Base-by-base conservation (phyloP, 495 filamentous ascomycete species). In the Aspergillus leporis region DNA sequence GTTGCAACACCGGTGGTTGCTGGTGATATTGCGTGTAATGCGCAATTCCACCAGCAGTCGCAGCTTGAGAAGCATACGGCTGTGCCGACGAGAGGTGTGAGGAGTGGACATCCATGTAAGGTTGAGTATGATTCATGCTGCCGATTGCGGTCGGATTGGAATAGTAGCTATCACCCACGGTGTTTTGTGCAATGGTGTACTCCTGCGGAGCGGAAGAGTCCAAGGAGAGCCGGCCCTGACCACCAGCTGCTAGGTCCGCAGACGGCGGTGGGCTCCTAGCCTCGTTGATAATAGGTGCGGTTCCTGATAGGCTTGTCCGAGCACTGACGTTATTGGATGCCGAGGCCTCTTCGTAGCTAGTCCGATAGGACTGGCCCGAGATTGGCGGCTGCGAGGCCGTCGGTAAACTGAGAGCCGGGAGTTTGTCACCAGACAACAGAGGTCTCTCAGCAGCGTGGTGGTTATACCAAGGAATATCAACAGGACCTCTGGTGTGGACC, bases 401-500 rank as follows among this genome's bases (percentile, higher is more conserved):
- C 84, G 89, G 87, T 58, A 91, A 75, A 67, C 89, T 85, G 62
- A 94, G 77, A 59, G 89, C 84, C 61, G 91, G 90, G 65, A 90
- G 80, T 78, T 88, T 90, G 70, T 95, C 89, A 79, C 82, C 88
- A 64, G 83, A 81, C 65, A 84, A 82, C 78, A 86, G 73, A 62
- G 87, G 81, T 67, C 88, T 82, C 76, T 88, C 83, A 40, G 81
- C 76, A 68, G 84, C 86, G 76, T 90, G 84, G 73, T 81, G 80
- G 78, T 87, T 87, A 78, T 89, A 90, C 78, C 85, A 92, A 73
- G 86, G 77, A 56, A 85, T 83, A 78, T 96, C 90, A 74, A 83
- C 82, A 78, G 86, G 83, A 82, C 88, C 91, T 87, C 92, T 89
- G 85, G 87, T 86, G 75, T 91, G 90, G 83, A 91, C 85, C 83